A percentile compares a stretch with the other conserved stretches of the same genome.
phyloP scores from a whole-genome alignment of 2,329 filamentous ascomycete genomes.

The Calonectria naviculata region DNA sequence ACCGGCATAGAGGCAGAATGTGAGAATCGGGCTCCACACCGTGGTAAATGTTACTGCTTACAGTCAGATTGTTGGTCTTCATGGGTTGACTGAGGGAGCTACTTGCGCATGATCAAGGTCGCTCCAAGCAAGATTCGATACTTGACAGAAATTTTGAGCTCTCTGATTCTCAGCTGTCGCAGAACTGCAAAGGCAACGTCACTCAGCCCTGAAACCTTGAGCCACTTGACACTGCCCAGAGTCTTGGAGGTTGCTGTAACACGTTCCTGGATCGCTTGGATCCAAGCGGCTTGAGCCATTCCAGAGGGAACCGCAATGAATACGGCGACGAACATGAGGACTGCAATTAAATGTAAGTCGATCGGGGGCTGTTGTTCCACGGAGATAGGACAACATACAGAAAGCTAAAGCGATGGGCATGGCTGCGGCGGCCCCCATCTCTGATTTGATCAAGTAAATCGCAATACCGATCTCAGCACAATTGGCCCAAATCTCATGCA shows the following conservation, averaged over 20 bases:
- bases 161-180: constrained; percentile 28
- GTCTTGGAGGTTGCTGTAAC: constrained; percentile 60
- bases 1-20: constrained; percentile 32
- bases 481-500: constrained; percentile 37
- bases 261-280: constrained; percentile 60
- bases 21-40: constrained; percentile 34
- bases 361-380: too few relatives aligned
- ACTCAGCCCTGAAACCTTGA: constrained; percentile 61
- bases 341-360: constrained; percentile 23
- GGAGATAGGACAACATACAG: constrained; percentile 44
- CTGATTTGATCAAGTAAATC: constrained; percentile 39
- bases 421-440: constrained; percentile 54
- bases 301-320: constrained; percentile 34
- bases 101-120: constrained; percentile 28
- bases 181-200: constrained; percentile 46
- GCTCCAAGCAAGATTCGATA: constrained; percentile 33
- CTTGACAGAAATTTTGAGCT: constrained; percentile 34
- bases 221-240: constrained; percentile 60
- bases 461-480: constrained; percentile 41
- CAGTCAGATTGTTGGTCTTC: neutral
- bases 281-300: constrained; percentile 57
- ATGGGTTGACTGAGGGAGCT: neutral
- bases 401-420: constrained; percentile 58
- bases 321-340: constrained; percentile 48
- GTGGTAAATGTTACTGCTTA: constrained; percentile 25